Evolutionary conservation across 805 yeast genomes (phyloP).

Genomic region (Candida jianshihensis): DNA sequence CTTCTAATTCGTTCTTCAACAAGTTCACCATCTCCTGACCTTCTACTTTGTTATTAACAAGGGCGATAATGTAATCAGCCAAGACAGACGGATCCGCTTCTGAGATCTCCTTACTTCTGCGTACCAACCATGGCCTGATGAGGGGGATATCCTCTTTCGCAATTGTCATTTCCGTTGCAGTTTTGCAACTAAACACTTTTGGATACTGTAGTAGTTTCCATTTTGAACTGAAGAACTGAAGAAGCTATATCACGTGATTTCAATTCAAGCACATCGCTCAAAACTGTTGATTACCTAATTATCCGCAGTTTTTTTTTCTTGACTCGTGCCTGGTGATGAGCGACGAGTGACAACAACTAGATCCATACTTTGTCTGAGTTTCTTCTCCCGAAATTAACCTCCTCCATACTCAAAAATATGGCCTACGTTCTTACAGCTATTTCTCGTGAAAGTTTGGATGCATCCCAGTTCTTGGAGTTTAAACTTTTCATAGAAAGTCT

Average conservation of each 20-base stretch:
- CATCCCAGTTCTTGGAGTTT: slow-evolving; percentile 16
- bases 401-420: background rate
- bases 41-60: slow-evolving; percentile 31
- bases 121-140: slow-evolving; percentile 24
- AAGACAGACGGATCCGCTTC: slow-evolving; percentile 38
- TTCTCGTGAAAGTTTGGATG: slow-evolving; percentile 16
- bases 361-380: too few species aligned
- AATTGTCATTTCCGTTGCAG: slow-evolving; percentile 8
- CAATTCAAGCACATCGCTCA: too few species aligned
- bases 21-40: slow-evolving; percentile 26
- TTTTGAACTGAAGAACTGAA: too few species aligned
- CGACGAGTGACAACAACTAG: too few species aligned
- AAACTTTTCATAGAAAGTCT: slow-evolving; percentile 21
- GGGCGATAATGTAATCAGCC: slow-evolving; percentile 37
- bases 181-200: too few species aligned
- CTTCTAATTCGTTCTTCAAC: slow-evolving; percentile 30
- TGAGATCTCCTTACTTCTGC: slow-evolving; percentile 15
- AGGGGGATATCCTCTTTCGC: slow-evolving; percentile 7
- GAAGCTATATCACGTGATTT: too few species aligned
- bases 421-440: slow-evolving; percentile 23
- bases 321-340: too few species aligned
- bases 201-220: too few species aligned
- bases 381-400: too few species aligned
- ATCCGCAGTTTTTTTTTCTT: too few species aligned
- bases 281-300: too few species aligned